Evolutionary conservation across 2,329 filamentous ascomycete species (phyloP).

Genomic region (Pyrenochaeta sp.): DNA sequence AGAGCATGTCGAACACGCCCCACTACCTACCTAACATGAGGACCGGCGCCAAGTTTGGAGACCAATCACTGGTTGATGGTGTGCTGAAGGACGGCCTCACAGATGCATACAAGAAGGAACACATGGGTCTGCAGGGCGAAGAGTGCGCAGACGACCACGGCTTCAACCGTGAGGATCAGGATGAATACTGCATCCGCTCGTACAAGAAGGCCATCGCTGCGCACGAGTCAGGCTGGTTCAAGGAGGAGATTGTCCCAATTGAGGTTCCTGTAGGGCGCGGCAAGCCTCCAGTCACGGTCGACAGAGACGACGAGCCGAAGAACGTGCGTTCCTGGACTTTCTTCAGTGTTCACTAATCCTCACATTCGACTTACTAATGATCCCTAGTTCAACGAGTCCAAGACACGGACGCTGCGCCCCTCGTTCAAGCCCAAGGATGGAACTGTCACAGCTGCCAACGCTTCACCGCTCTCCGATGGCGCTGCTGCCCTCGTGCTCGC

Average conservation of each 20-base stretch:
- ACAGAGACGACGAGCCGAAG: slow-evolving; percentile 94
- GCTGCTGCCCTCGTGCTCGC: slow-evolving; percentile 91
- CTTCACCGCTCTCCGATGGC: slow-evolving; percentile 94
- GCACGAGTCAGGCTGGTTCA: slow-evolving; percentile 81
- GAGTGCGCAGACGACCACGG: slow-evolving; percentile 87
- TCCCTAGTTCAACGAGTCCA: slow-evolving; percentile 60
- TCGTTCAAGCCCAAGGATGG: slow-evolving; percentile 84
- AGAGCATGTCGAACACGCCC: slow-evolving; percentile 98
- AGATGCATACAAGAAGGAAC: slow-evolving; percentile 93
- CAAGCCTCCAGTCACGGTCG: slow-evolving; percentile 82
- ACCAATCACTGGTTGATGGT: slow-evolving; percentile 87
- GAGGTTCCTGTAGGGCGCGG: slow-evolving; percentile 88
- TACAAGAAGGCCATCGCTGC: slow-evolving; percentile 94
- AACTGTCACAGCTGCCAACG: slow-evolving; percentile 95
- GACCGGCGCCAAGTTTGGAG: slow-evolving; percentile 90
- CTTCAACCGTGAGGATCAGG: slow-evolving; percentile 85
- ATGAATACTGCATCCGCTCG: slow-evolving; percentile 92
- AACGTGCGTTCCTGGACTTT: slow-evolving; percentile 66
- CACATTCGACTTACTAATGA: slow-evolving; percentile 23
- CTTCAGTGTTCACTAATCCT: slow-evolving; percentile 14
- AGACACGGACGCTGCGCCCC: slow-evolving; percentile 67
- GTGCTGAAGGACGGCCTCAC: slow-evolving; percentile 94
- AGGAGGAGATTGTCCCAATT: slow-evolving; percentile 85
- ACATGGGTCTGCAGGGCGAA: slow-evolving; percentile 94
- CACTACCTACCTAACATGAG: slow-evolving; percentile 93